Evolutionary conservation across 1,284 basidiomycete species (phyloP).

Genomic region (Inonotus hispidus): DNA sequence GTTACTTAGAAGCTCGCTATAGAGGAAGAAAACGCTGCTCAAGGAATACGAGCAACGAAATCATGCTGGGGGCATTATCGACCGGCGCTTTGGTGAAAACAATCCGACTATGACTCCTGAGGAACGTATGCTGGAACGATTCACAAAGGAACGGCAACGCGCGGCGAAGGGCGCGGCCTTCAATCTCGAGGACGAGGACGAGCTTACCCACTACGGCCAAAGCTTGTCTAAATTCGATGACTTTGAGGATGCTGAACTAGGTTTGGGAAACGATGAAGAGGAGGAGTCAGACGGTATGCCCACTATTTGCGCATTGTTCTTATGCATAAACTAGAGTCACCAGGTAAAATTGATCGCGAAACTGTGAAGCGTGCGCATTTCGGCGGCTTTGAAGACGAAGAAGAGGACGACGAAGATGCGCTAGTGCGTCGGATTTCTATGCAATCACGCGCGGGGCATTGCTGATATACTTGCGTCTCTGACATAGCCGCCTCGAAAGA

Average conservation of each 20-base stretch:
- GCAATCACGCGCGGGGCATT: neutral
- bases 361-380: constrained; percentile 74
- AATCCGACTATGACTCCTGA: constrained; percentile 88
- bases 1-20: neutral
- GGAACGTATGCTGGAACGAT: constrained; percentile 96
- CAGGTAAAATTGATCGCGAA: constrained; percentile 63
- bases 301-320: constrained; percentile 1
- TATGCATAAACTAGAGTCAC: constrained; percentile 6
- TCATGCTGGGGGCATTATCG: constrained; percentile 84
- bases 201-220: constrained; percentile 92
- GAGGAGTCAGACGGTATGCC: constrained; percentile 37
- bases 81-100: constrained; percentile 95
- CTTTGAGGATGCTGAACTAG: constrained; percentile 76
- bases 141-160: constrained; percentile 84
- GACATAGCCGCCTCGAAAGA: constrained; percentile 69
- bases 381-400: constrained; percentile 78
- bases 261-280: constrained; percentile 58
- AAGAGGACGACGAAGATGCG: constrained; percentile 48
- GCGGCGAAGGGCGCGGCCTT: constrained; percentile 78
- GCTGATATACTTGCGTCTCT: constrained; percentile 6
- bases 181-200: constrained; percentile 88
- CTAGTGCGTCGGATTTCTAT: constrained; percentile 17
- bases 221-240: constrained; percentile 83
- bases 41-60: constrained; percentile 80
- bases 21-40: constrained; percentile 84